These are phyloP conservation scores for Populus ilicifolia DNA, from an alignment of 345 rosid species.

Conservation along the genomic window DNA sequence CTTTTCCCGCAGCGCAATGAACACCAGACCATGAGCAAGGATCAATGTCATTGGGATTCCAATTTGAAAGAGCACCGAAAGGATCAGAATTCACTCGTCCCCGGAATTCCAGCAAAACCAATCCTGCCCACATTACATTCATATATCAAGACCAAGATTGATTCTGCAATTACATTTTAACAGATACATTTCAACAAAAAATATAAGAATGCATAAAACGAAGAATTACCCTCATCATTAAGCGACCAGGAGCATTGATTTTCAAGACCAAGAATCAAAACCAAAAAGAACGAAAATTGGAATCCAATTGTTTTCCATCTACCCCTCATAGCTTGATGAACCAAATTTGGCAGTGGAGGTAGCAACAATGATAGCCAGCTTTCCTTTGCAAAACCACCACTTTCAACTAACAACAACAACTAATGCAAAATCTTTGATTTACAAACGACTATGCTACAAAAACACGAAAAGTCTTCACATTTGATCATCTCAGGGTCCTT, in stretches of 20 bases:
- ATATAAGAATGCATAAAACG: neutral
- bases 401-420: slow-evolving; percentile 19
- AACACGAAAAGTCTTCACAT: slow-evolving; percentile 22
- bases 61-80: slow-evolving; percentile 54
- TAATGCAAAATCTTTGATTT: slow-evolving; percentile 4
- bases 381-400: slow-evolving; percentile 29
- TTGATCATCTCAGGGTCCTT: slow-evolving; percentile 54
- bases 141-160: neutral
- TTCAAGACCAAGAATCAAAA: slow-evolving; percentile 41
- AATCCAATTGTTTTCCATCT: slow-evolving; percentile 67
- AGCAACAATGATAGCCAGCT: slow-evolving; percentile 64
- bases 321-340: slow-evolving; percentile 58
- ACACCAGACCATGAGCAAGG: slow-evolving; percentile 80
- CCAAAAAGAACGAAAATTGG: slow-evolving; percentile 49
- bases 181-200: neutral
- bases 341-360: slow-evolving; percentile 40
- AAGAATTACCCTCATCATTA: slow-evolving; percentile 52
- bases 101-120: slow-evolving; percentile 62
- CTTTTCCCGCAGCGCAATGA: slow-evolving; percentile 61
- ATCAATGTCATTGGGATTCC: slow-evolving; percentile 49
- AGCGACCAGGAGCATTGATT: slow-evolving; percentile 48
- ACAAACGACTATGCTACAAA: slow-evolving; percentile 29
- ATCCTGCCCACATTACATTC: slow-evolving; percentile 41
- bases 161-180: neutral
- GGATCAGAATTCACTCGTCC: slow-evolving; percentile 63